These are phyloP conservation scores for Reticulascus tulasneorum DNA, from an alignment of 2,329 filamentous ascomycete genomes.

Conservation along the genomic window DNA sequence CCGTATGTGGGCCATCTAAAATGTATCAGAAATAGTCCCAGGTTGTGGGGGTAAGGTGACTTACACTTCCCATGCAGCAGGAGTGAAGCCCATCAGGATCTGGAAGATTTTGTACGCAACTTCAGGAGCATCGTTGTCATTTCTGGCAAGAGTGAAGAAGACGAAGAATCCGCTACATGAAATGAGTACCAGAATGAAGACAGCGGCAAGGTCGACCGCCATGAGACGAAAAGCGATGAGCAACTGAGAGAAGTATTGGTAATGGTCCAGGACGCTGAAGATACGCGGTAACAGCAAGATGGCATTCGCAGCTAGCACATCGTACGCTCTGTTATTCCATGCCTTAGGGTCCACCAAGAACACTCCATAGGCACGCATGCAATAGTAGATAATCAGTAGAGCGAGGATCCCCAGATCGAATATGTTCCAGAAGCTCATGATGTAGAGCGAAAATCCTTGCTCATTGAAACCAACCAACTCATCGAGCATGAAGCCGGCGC, in stretches of 20 bases:
- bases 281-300: slow-evolving; percentile 85
- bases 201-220: slow-evolving; percentile 82
- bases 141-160: slow-evolving; percentile 80
- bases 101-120: slow-evolving; percentile 93
- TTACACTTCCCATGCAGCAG: slow-evolving; percentile 86
- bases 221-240: slow-evolving; percentile 92
- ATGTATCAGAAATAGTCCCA: slow-evolving; percentile 1
- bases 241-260: slow-evolving; percentile 92
- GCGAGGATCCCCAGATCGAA: slow-evolving; percentile 89
- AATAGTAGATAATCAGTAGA: slow-evolving; percentile 83
- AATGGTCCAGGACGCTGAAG: slow-evolving; percentile 91
- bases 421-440: slow-evolving; percentile 97
- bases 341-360: slow-evolving; percentile 71
- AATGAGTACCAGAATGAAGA: slow-evolving; percentile 80
- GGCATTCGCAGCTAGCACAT: slow-evolving; percentile 88
- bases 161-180: slow-evolving; percentile 93
- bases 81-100: slow-evolving; percentile 92
- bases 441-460: slow-evolving; percentile 91
- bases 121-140: slow-evolving; percentile 63
- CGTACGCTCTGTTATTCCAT: slow-evolving; percentile 83
- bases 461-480: slow-evolving; percentile 96
- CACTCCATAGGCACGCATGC: slow-evolving; percentile 82
- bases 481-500: slow-evolving; percentile 92
- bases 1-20: slow-evolving; percentile 70
- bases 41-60: slow-evolving; percentile 21